phyloP scores from a whole-genome alignment of 2,329 filamentous ascomycete genomes.

The Neopestalotiopsis clavispora region DNA sequence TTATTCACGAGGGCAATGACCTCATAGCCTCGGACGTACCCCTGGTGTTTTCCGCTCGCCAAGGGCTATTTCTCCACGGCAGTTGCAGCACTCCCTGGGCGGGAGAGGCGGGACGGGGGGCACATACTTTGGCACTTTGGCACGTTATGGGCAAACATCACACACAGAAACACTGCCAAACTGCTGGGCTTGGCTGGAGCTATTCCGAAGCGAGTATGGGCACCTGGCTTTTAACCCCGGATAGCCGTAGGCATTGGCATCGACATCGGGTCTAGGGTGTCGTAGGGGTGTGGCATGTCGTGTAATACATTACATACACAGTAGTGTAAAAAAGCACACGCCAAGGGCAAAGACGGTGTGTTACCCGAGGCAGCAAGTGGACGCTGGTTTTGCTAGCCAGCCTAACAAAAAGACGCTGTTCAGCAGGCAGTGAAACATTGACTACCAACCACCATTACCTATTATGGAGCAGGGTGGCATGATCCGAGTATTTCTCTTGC shows the following conservation, averaged over 20 bases:
- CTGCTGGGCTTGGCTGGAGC: neutral
- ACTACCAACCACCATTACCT: neutral
- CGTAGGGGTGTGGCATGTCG: neutral
- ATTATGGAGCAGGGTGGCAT: constrained; percentile 3
- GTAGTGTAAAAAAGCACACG: neutral
- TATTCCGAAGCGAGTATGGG: neutral
- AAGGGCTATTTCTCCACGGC: neutral
- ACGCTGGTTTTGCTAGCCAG: neutral
- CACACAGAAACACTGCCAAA: too few species aligned
- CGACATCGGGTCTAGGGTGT: neutral
- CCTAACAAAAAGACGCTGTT: neutral
- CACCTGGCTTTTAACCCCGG: neutral
- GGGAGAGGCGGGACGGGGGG: neutral
- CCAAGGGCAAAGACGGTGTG: neutral
- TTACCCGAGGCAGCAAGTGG: neutral
- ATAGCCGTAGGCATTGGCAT: neutral
- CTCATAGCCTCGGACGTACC: neutral
- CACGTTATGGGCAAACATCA: neutral
- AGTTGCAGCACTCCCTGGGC: constrained; percentile 1
- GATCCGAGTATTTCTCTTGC: neutral
- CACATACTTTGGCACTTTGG: neutral
- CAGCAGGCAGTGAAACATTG: neutral
- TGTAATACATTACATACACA: too few species aligned
- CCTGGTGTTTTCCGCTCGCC: neutral
- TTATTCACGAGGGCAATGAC: neutral